Evolutionary conservation across 768 basidiomycete species (phyloP).

Genomic region (Rickenella mellea): DNA sequence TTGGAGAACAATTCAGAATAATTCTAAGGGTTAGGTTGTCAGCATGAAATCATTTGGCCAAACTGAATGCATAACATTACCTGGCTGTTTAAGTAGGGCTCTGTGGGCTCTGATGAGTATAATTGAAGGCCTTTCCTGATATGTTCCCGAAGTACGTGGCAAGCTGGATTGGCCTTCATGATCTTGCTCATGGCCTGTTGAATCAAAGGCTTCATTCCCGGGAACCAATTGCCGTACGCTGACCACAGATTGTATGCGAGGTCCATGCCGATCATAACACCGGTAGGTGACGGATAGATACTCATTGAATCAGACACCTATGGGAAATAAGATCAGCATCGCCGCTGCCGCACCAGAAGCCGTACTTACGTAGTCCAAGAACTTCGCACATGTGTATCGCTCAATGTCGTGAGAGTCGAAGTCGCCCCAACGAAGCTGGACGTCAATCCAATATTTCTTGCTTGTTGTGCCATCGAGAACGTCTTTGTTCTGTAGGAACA

Average conservation of each 20-base stretch:
- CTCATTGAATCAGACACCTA: conserved; percentile 94
- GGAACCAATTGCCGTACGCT: conserved; percentile 99
- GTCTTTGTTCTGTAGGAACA: conserved; percentile 66
- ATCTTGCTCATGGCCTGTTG: conserved; percentile 99
- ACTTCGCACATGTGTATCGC: conserved; percentile 96
- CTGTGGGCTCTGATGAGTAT: conserved; percentile 98
- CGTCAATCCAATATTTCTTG: conserved; percentile 98
- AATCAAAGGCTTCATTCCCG: conserved; percentile 93
- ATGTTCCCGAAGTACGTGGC: conserved; percentile 95
- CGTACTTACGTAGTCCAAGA: conserved; percentile 82
- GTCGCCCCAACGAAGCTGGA: conserved; percentile 94
- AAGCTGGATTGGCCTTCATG: conserved; percentile 98
- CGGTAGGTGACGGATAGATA: conserved; percentile 97
- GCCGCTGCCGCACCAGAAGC: not conserved
- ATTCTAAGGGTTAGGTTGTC: conserved; percentile 34
- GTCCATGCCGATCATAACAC: conserved; percentile 98
- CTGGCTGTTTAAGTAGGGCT: conserved; percentile 98
- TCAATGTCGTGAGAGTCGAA: conserved; percentile 99
- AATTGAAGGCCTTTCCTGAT: conserved; percentile 97
- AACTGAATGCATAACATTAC: conserved; percentile 17
- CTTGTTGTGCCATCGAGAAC: conserved; percentile 95
- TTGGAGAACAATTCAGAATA: conserved; percentile 96
- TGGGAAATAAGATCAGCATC: conserved; percentile 3
- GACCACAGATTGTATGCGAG: conserved; percentile 98
- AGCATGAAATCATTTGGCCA: conserved; percentile 4